Evolutionary conservation across 2,329 filamentous ascomycete genomes (phyloP).

Genomic region (Fonsecaea pedrosoi): DNA sequence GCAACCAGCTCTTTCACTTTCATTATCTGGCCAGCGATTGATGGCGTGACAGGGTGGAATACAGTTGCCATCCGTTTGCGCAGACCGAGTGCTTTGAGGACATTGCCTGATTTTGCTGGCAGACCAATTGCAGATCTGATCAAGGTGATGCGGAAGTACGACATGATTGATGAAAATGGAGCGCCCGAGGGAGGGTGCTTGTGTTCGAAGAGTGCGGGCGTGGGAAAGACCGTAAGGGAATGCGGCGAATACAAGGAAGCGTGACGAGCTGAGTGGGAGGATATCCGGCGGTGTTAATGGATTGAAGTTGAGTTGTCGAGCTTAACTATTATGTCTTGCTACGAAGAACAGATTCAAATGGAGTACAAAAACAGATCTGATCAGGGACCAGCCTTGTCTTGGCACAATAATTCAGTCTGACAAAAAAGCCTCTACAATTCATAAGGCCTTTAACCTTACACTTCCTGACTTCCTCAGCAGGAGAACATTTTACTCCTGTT

Average conservation of each 20-base stretch:
- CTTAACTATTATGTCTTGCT: neutral
- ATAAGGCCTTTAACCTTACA: too few species aligned
- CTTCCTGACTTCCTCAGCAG: too few species aligned
- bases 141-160: constrained; percentile 82
- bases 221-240: neutral
- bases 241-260: neutral
- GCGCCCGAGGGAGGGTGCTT: neutral
- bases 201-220: neutral
- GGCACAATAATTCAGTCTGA: too few species aligned
- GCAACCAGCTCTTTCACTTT: constrained; percentile 90
- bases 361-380: neutral
- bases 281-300: neutral
- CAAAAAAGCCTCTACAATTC: too few species aligned
- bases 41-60: constrained; percentile 81
- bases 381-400: neutral
- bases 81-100: constrained; percentile 83
- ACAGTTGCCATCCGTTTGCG: constrained; percentile 84
- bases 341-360: neutral
- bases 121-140: constrained; percentile 89
- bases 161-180: constrained; percentile 19
- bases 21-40: constrained; percentile 89
- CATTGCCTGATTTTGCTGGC: constrained; percentile 77
- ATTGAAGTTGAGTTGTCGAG: neutral
- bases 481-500: too few species aligned
- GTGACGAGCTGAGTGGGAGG: neutral